Conservation (phyloP, 176 grass and related monocot species). For the Aegilops speltoides region DNA sequence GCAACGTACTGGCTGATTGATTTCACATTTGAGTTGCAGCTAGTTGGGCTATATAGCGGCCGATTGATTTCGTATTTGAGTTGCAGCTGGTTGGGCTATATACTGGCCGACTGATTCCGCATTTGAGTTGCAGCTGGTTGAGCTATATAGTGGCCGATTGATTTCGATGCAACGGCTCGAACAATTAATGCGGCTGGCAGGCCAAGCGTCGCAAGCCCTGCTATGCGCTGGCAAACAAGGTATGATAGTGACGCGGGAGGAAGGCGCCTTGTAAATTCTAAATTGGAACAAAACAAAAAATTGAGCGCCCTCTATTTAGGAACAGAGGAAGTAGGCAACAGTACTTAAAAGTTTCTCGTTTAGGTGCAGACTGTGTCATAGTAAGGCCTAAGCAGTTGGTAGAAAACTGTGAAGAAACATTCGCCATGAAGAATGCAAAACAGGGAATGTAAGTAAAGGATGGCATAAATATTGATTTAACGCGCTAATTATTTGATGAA, state of each 20-base stretch:
- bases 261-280: neutral
- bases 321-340: neutral
- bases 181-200: neutral
- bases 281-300: neutral
- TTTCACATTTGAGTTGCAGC: neutral
- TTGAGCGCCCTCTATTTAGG: neutral
- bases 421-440: neutral
- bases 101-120: neutral
- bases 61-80: neutral
- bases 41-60: neutral
- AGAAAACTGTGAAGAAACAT: neutral
- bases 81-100: neutral
- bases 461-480: too few relatives aligned
- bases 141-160: neutral
- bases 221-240: neutral
- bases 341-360: neutral
- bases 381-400: neutral
- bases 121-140: neutral
- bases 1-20: neutral
- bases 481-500: neutral
- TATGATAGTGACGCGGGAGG: neutral
- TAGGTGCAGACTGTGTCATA: neutral
- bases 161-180: neutral
- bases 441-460: neutral
- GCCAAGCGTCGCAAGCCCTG: neutral